phyloP scores from a whole-genome alignment of 2,329 filamentous ascomycete genomes.

The Cyanodermella asteris region DNA sequence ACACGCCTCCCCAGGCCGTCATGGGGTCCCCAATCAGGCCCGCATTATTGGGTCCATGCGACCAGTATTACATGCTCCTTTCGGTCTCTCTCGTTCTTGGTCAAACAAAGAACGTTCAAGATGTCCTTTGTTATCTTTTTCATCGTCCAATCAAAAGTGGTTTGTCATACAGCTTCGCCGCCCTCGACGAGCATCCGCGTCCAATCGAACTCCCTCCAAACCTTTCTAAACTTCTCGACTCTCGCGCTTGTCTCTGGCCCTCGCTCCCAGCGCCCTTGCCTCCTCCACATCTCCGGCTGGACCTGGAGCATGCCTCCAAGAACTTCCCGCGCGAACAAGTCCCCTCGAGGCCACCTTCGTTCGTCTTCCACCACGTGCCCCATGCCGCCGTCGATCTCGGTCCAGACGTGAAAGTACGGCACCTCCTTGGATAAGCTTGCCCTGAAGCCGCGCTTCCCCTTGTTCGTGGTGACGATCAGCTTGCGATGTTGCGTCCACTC shows the following conservation, averaged over 20 bases:
- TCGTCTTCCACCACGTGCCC: conserved; percentile 83
- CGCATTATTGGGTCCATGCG: no score
- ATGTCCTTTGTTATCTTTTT: no score
- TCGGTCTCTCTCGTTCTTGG: no score
- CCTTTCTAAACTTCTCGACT: conserved; percentile 56
- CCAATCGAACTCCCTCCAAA: conserved; percentile 91
- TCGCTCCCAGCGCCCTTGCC: conserved; percentile 65
- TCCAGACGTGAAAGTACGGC: conserved; percentile 98
- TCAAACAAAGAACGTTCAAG: no score
- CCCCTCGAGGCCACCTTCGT: conserved; percentile 66
- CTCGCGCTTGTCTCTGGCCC: conserved; percentile 38
- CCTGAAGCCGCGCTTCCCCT: conserved; percentile 49
- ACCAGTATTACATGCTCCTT: no score
- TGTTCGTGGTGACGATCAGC: conserved; percentile 59
- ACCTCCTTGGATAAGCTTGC: conserved; percentile 74
- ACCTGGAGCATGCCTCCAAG: conserved; percentile 80
- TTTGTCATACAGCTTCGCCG: conserved; percentile 27
- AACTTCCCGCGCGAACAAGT: conserved; percentile 80
- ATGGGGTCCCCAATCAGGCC: no score
- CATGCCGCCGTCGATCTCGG: conserved; percentile 72
- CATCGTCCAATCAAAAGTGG: no score
- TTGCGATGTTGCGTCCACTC: conserved; percentile 95
- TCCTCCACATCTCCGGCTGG: conserved; percentile 65
- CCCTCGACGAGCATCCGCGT: conserved; percentile 42
- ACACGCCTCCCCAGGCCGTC: no score